Conservation (phyloP, 2,329 filamentous ascomycete genomes). For the Cytospora chrysosperma region DNA sequence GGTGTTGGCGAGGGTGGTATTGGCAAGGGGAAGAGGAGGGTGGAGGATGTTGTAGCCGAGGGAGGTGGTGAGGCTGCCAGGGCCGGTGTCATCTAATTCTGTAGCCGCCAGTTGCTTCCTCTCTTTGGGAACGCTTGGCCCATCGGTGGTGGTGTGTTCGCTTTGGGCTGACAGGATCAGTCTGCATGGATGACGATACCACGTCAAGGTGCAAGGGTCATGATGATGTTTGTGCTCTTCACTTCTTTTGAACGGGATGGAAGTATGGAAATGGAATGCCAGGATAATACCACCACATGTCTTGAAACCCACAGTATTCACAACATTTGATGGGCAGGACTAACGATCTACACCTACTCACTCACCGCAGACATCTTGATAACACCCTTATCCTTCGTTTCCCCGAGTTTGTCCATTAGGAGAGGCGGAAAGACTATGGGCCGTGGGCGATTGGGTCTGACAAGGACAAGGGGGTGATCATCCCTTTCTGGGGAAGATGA, state of each 20-base stretch:
- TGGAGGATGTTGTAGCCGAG: conserved; percentile 55
- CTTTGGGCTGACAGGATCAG: neutral
- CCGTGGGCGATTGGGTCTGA: neutral
- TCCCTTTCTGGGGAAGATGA: neutral
- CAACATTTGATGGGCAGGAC: neutral
- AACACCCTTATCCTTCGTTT: neutral
- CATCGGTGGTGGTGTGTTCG: neutral
- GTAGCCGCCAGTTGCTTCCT: neutral
- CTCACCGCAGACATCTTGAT: neutral
- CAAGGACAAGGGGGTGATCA: neutral
- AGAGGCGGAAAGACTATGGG: neutral
- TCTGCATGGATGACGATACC: neutral
- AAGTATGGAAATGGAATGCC: neutral
- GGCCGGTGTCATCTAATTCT: conserved; percentile 51
- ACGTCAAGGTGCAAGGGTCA: neutral
- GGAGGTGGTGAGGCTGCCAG: conserved; percentile 59
- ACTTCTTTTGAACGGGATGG: neutral
- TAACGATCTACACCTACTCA: neutral
- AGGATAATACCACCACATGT: neutral
- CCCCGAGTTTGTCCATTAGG: neutral
- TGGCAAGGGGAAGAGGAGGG: conserved; percentile 60
- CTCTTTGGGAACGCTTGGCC: neutral
- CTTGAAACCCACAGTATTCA: neutral
- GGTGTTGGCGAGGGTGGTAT: conserved; percentile 81
- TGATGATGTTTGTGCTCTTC: neutral